Conservation (phyloP, 2,329 filamentous ascomycete species). For the Neofusicoccum umdonicola region DNA sequence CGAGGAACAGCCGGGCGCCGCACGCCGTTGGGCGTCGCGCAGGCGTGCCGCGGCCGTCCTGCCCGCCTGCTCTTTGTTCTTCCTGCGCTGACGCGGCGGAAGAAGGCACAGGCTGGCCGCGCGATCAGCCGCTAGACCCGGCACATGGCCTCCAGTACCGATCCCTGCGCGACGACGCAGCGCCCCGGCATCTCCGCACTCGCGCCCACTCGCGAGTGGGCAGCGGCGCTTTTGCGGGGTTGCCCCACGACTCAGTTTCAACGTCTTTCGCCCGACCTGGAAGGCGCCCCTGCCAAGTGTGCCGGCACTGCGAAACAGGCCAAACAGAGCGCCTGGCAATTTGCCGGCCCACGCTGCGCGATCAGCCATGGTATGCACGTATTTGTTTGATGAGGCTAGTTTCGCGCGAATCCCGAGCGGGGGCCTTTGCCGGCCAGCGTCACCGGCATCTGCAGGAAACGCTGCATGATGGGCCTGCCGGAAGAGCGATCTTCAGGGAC, state of each 20-base stretch:
- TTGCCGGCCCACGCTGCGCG: not conserved
- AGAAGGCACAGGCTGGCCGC: not conserved
- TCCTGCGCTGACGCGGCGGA: not conserved
- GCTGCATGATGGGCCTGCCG: not conserved
- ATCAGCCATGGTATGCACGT: slow-evolving; percentile 4
- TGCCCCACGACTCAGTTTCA: slow-evolving; percentile 11
- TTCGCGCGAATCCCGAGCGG: not conserved
- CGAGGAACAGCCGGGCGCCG: not conserved
- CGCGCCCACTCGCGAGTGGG: not conserved
- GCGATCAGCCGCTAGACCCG: not conserved
- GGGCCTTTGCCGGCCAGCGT: not conserved
- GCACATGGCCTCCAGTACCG: not conserved
- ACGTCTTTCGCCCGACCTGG: not conserved
- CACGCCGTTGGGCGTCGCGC: not conserved
- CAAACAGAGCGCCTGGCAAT: not conserved
- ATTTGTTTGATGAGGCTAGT: not conserved
- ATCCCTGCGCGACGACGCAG: not conserved
- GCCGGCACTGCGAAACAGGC: not conserved
- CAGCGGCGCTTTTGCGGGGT: not conserved
- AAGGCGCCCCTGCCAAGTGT: slow-evolving; percentile 10
- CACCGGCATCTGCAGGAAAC: not conserved
- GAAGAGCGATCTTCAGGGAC: slow-evolving; percentile 1
- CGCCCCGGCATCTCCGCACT: not conserved
- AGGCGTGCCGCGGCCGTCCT: not conserved
- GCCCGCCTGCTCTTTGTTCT: not conserved